These are phyloP conservation scores for Phialocephala sp. DNA, from an alignment of 2,329 filamentous ascomycete genomes.

Conservation along the genomic window DNA sequence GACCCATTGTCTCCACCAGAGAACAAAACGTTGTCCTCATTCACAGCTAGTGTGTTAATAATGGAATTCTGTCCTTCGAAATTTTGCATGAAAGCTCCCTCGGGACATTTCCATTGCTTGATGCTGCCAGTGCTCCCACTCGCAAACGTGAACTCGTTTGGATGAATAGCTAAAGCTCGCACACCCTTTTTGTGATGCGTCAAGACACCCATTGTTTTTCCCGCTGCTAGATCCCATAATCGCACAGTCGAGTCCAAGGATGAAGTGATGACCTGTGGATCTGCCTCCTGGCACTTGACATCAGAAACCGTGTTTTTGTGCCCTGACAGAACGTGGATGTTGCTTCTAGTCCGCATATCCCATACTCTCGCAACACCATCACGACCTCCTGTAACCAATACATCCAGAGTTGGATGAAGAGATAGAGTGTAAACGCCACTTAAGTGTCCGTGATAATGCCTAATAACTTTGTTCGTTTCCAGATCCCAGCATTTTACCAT, in stretches of 20 bases:
- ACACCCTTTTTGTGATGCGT: slow-evolving; percentile 99
- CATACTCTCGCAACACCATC: slow-evolving; percentile 95
- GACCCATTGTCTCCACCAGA: slow-evolving; percentile 94
- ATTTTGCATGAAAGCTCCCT: slow-evolving; percentile 98
- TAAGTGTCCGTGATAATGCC: slow-evolving; percentile 96
- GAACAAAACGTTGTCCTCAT: slow-evolving; percentile 94
- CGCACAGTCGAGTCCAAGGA: slow-evolving; percentile 91
- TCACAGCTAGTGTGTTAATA: slow-evolving; percentile 91
- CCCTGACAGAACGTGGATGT: slow-evolving; percentile 90
- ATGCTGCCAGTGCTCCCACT: slow-evolving; percentile 90
- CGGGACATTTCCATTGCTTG: slow-evolving; percentile 99
- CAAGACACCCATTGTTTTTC: slow-evolving; percentile 93
- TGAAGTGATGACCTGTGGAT: slow-evolving; percentile 93
- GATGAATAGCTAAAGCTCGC: slow-evolving; percentile 81
- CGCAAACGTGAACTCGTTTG: slow-evolving; percentile 94
- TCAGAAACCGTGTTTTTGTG: slow-evolving; percentile 91
- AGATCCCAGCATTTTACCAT: slow-evolving; percentile 99
- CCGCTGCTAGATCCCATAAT: slow-evolving; percentile 94
- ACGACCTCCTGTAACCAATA: slow-evolving; percentile 91
- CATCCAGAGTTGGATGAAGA: slow-evolving; percentile 92
- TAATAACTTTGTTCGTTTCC: slow-evolving; percentile 99
- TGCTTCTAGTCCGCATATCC: slow-evolving; percentile 97
- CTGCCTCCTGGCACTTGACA: slow-evolving; percentile 91
- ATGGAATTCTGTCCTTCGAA: slow-evolving; percentile 97
- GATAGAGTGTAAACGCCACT: slow-evolving; percentile 93